A percentile compares a stretch with the other conserved stretches of the same genome.
Evolutionary conservation across 1,139 yeast genomes (phyloP).

Genomic region (Sugiyamaella sp.): DNA sequence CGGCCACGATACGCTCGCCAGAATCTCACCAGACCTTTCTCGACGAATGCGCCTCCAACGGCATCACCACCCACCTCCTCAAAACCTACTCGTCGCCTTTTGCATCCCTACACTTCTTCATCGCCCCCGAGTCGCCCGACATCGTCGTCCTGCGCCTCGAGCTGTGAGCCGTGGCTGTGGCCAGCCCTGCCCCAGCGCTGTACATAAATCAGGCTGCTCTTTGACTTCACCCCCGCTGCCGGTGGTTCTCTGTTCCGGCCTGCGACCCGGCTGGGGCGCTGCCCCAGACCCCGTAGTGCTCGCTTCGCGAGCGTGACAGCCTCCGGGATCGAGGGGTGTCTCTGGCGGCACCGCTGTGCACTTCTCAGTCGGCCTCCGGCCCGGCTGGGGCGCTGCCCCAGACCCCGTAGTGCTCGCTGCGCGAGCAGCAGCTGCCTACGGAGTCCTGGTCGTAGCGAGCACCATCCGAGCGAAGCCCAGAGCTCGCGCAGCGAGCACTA

Average conservation of each 20-base stretch:
- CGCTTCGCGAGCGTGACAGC: too few relatives aligned
- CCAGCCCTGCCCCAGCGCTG: neutral
- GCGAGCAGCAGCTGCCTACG: neutral
- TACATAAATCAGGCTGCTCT: too few relatives aligned
- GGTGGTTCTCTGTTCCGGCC: too few relatives aligned
- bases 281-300: too few relatives aligned
- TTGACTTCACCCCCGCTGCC: too few relatives aligned
- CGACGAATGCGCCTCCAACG: conserved; percentile 39
- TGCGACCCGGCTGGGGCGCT: too few relatives aligned
- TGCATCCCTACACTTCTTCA: conserved; percentile 25
- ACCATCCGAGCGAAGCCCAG: neutral
- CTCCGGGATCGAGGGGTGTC: too few relatives aligned
- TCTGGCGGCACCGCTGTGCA: too few relatives aligned
- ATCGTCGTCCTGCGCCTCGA: conserved; percentile 25
- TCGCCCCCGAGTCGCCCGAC: conserved; percentile 32
- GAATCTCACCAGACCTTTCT: conserved; percentile 63
- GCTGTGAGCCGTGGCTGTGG: neutral
- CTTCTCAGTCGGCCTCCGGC: too few relatives aligned
- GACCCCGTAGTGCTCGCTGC: neutral
- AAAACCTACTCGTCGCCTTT: conserved; percentile 29
- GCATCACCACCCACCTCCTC: conserved; percentile 41
- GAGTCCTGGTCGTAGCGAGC: neutral
- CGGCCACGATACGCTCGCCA: conserved; percentile 74
- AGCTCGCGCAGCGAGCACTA: neutral
- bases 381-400: too few relatives aligned